Conservation (phyloP, 768 basidiomycete species). For the Leccinum disarticulatum region DNA sequence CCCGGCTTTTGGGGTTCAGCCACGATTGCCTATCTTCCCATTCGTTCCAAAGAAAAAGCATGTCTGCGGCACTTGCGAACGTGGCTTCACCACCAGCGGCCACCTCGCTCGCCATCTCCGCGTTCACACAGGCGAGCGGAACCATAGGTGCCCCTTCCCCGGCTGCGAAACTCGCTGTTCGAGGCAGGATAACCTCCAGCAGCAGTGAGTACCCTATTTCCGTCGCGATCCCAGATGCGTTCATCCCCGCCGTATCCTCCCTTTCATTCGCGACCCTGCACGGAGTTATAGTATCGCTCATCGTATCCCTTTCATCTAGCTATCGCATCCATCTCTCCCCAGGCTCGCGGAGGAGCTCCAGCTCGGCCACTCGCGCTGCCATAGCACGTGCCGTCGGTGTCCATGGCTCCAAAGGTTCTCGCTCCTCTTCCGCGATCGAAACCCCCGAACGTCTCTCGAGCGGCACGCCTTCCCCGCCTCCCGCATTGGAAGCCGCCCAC, state of each 20-base stretch:
- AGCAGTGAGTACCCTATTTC: conserved; percentile 27
- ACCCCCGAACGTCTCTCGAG: conserved; percentile 29
- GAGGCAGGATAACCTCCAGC: conserved; percentile 80
- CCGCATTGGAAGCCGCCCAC: conserved; percentile 45
- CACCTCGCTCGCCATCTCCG: conserved; percentile 87
- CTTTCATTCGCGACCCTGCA: conserved; percentile 17
- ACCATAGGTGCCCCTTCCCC: conserved; percentile 94
- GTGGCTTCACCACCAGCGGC: conserved; percentile 85
- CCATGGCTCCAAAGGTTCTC: conserved; percentile 23
- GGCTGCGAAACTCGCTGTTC: conserved; percentile 91
- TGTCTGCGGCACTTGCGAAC: conserved; percentile 69
- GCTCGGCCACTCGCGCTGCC: conserved; percentile 54
- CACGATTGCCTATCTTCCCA: too few species aligned
- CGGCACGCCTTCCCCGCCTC: conserved; percentile 36
- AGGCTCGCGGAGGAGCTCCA: conserved; percentile 67
- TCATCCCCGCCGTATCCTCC: background rate
- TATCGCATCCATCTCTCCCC: conserved; percentile 83
- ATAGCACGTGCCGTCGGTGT: conserved; percentile 44
- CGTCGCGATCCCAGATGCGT: conserved; percentile 3
- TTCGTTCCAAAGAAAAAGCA: conserved; percentile 41
- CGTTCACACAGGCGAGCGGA: conserved; percentile 89
- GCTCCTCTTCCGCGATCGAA: conserved; percentile 24
- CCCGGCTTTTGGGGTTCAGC: too few species aligned
- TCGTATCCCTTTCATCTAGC: conserved; percentile 36
- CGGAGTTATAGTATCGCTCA: conserved; percentile 6